These are phyloP conservation scores for Nidularia pulvinata DNA, from an alignment of 768 basidiomycete species.

Conservation along the genomic window DNA sequence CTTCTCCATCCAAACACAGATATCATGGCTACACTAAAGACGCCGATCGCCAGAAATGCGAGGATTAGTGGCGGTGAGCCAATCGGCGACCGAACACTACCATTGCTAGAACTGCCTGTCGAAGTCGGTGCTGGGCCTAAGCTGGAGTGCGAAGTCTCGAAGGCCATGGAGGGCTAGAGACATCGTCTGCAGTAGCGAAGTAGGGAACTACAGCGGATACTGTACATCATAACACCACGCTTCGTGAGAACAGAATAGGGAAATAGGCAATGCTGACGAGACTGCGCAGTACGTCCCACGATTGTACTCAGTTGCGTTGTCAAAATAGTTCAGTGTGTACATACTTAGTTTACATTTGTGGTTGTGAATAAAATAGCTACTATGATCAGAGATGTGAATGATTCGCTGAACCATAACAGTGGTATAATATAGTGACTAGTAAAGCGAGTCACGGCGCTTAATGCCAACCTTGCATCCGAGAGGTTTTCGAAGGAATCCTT, in stretches of 20 bases:
- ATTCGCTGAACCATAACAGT: neutral
- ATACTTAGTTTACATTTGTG: neutral
- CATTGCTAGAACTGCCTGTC: conserved; percentile 1
- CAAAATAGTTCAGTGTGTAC: neutral
- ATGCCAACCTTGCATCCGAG: conserved; percentile 72
- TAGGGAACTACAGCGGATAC: neutral
- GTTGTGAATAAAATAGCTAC: neutral
- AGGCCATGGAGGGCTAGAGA: conserved; percentile 10
- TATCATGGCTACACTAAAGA: conserved; percentile 50
- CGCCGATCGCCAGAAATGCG: conserved; percentile 56
- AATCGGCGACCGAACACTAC: conserved; percentile 16
- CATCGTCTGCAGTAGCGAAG: neutral
- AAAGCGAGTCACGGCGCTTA: conserved; percentile 49
- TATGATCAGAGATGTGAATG: neutral
- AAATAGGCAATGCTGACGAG: neutral
- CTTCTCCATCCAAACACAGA: conserved; percentile 47
- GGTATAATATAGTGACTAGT: no score
- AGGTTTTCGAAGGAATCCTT: conserved; percentile 91
- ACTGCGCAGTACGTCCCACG: no score
- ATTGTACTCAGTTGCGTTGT: no score
- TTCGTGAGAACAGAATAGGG: neutral
- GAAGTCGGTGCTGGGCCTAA: conserved; percentile 1
- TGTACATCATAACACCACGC: neutral
- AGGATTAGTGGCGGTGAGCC: conserved; percentile 57
- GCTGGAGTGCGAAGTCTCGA: conserved; percentile 9